A percentile compares a stretch with the other conserved stretches of the same genome.
Evolutionary conservation across 805 yeast genomes (phyloP).

Genomic region (Naumovozyma castellii): DNA sequence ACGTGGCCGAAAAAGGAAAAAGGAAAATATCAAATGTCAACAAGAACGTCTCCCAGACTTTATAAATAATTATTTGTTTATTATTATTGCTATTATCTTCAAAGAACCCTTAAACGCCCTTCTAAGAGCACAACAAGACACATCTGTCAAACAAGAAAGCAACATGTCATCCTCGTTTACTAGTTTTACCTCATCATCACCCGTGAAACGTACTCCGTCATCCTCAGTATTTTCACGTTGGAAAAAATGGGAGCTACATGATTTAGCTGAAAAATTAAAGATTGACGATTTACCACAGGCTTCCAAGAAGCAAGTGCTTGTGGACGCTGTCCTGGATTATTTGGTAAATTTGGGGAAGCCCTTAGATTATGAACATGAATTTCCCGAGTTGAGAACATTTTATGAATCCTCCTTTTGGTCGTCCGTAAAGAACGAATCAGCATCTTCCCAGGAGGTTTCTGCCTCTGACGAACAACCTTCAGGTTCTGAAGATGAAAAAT

Average conservation of each 20-base stretch:
- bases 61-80: too few species aligned
- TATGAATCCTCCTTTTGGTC: conserved; percentile 8
- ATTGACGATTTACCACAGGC: conserved; percentile 11
- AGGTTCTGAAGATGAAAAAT: not conserved
- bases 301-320: conserved; percentile 14
- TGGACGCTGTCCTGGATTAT: conserved; percentile 13
- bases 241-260: conserved; percentile 24
- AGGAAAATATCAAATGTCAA: too few species aligned
- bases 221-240: conserved; percentile 15
- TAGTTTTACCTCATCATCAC: not conserved
- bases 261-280: conserved; percentile 19
- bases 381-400: conserved; percentile 22
- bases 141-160: not conserved
- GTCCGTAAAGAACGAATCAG: not conserved
- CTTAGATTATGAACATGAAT: conserved; percentile 17
- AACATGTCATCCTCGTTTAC: not conserved
- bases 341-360: conserved; percentile 13
- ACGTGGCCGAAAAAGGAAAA: too few species aligned
- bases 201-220: not conserved
- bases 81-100: too few species aligned
- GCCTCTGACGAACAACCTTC: not conserved
- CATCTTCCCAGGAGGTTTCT: not conserved
- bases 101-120: not conserved
- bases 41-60: too few species aligned
- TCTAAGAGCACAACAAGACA: too few species aligned